Base-by-base conservation (phyloP, 176 grass and related monocot genomes). In the Carex myosuroides region DNA sequence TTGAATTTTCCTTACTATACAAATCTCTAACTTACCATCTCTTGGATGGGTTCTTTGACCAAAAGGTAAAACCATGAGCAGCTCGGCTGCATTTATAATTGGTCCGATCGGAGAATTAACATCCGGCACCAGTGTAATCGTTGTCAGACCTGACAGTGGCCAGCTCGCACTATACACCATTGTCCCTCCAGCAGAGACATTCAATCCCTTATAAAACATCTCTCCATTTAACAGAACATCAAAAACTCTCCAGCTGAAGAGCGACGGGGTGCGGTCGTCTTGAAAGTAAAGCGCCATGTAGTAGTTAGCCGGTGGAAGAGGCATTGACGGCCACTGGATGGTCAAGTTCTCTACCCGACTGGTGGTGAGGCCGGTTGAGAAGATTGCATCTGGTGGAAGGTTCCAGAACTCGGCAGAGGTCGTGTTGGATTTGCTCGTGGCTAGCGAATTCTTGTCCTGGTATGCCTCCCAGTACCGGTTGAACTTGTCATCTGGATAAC, bases 281-380 rank as follows among this genome's bases (percentile, higher is more conserved):
- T 95, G 96, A 65, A 98, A 93, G 88, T 98, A 98, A 30, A 98
- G 91, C 3, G 91, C 91, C 17, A 98, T 35, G 82, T 95, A 95
- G 89, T 98, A 98, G 80, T 10, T 93, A 21, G 96, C 91, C 5
- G 52, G 29, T 21, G 96, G 95, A 7, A 98, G 86, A 33, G 66
- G 61, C 89, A 71, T 52, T 29, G 89, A 55, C 13, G 96, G 93
- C 93, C 93, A 98, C 52, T 82, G 88, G n/a, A 98, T 29, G 1
- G 85, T 83, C 0, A 99, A 87, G 30, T 80, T 84, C 48, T 95
- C 37, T 11, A 37, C 89, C 0, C 60, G 63, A 82, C 83, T 81
- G 17, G 91, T 81, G 18, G 91, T 92, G 13, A 99, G 30, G 2
- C 91, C 93, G 10, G 70, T 76, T 21, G 41, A 81, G 89, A 99